A percentile compares a stretch with the other conserved stretches of the same genome.
Evolutionary conservation across 345 rosid genomes (phyloP).

Genomic region (Populus alba): DNA sequence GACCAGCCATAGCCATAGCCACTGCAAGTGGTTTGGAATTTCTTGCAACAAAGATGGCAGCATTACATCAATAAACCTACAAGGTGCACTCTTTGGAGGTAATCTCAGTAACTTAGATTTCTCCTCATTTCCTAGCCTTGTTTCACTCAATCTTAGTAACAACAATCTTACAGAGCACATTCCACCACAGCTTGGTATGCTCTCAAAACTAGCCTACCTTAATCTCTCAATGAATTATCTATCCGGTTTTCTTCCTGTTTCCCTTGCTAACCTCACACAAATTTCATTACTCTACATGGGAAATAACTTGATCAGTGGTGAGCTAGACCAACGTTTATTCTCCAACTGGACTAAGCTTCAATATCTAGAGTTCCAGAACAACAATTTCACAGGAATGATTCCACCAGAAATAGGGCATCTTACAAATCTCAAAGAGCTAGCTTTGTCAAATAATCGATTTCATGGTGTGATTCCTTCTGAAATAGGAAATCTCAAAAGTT

Average conservation of each 20-base stretch:
- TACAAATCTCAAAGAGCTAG: no score
- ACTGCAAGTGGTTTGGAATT: constrained; percentile 2
- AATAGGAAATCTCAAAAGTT: constrained; percentile 9
- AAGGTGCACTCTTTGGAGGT: constrained; percentile 18
- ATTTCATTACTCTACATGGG: no score
- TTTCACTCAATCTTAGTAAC: constrained; percentile 14
- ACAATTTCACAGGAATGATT: constrained; percentile 1
- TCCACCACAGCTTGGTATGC: constrained; percentile 20
- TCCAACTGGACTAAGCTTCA: no score
- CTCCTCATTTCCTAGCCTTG: constrained; percentile 21
- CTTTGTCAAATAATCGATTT: not conserved
- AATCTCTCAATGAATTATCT: constrained; percentile 15
- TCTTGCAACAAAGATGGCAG: constrained; percentile 1
- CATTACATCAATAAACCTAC: constrained; percentile 9
- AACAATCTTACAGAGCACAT: constrained; percentile 18
- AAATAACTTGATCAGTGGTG: no score
- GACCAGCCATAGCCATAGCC: no score
- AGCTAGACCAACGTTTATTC: no score
- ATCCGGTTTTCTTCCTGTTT: not conserved
- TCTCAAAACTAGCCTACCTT: constrained; percentile 22
- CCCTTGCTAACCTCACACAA: no score
- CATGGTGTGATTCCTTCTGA: constrained; percentile 21
- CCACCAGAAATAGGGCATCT: constrained; percentile 11
- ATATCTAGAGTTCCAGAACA: no score
- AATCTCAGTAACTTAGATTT: constrained; percentile 4